phyloP scores from a whole-genome alignment of 2,329 filamentous ascomycete species.

The Microdochium bolleyi region DNA sequence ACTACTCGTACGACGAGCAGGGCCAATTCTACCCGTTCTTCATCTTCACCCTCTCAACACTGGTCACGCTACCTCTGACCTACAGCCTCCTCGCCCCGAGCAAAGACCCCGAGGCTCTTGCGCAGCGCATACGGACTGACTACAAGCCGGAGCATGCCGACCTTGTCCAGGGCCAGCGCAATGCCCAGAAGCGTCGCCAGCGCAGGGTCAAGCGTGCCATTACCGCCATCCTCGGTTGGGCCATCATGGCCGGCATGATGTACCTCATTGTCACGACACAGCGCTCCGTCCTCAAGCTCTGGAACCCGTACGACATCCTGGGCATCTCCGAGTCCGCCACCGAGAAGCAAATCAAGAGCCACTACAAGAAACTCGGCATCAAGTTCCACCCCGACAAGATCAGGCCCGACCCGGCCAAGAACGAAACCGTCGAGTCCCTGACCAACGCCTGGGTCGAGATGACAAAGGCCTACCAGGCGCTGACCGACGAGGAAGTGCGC shows the following conservation, averaged over 20 bases:
- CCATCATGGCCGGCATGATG: conserved; percentile 78
- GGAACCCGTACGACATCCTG: conserved; percentile 95
- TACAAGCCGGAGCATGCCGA: conserved; percentile 78
- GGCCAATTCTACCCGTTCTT: conserved; percentile 99
- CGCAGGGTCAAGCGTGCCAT: conserved; percentile 78
- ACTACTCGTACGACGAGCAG: conserved; percentile 98
- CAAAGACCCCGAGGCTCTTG: conserved; percentile 69
- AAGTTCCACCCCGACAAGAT: conserved; percentile 92
- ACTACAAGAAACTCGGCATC: conserved; percentile 80
- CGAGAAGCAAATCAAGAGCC: conserved; percentile 87
- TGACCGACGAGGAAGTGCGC: conserved; percentile 94
- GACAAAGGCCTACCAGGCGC: conserved; percentile 94
- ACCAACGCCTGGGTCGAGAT: conserved; percentile 90
- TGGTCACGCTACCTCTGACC: conserved; percentile 85
- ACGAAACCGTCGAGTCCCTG: conserved; percentile 77
- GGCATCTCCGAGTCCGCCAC: conserved; percentile 76
- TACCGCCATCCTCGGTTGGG: conserved; percentile 70
- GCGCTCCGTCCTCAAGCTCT: conserved; percentile 65
- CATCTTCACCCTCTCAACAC: conserved; percentile 79
- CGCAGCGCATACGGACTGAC: conserved; percentile 72
- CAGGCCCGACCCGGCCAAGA: conserved; percentile 73
- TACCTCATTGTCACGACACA: conserved; percentile 83
- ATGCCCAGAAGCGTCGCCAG: conserved; percentile 83
- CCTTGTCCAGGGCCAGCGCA: conserved; percentile 73
- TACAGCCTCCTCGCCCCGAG: conserved; percentile 78